Percentiles rank a stretch among this genome's conserved stretches.
phyloP scores from a whole-genome alignment of 257 asterid genomes.

The Craterostigma plantagineum region DNA sequence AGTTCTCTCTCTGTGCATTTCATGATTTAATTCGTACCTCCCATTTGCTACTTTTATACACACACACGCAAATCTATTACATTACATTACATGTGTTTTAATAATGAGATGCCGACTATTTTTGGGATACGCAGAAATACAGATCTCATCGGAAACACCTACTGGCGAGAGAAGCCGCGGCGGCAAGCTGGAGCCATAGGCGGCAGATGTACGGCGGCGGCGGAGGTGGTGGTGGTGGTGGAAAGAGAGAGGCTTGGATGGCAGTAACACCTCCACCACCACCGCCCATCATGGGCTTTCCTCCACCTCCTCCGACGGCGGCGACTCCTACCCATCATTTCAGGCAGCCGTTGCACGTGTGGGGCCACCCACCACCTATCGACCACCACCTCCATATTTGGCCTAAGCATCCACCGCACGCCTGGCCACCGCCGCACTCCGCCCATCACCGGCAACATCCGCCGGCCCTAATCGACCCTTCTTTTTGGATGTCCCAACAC shows the following conservation, averaged over 20 bases:
- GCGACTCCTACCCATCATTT: constrained; percentile 42
- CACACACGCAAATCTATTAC: too few species aligned
- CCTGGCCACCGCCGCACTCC: too few species aligned
- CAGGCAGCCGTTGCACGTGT: constrained; percentile 69
- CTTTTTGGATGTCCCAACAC: constrained; percentile 46
- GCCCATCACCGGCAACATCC: too few species aligned
- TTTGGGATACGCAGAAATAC: constrained; percentile 45
- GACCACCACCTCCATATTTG: constrained; percentile 9
- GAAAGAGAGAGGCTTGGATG: constrained; percentile 1
- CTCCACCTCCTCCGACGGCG: constrained; percentile 17
- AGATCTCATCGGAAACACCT: constrained; percentile 69
- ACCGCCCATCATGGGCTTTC: constrained; percentile 40
- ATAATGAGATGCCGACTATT: too few species aligned
- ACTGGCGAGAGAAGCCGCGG: constrained; percentile 69
- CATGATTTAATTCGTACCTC: too few species aligned
- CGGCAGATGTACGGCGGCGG: constrained; percentile 36
- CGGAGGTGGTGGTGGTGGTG: too few species aligned
- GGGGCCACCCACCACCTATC: constrained; percentile 48
- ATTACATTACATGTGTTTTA: too few species aligned
- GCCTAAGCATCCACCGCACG: too few species aligned
- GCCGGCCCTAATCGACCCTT: constrained; percentile 15
- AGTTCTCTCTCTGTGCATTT: too few species aligned
- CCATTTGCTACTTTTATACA: too few species aligned
- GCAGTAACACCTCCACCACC: too few species aligned
- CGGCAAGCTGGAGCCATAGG: constrained; percentile 56